A percentile compares a stretch with the other conserved stretches of the same genome.
phyloP scores from a whole-genome alignment of 2,329 filamentous ascomycete genomes.

The Microsporum ferrugineum region DNA sequence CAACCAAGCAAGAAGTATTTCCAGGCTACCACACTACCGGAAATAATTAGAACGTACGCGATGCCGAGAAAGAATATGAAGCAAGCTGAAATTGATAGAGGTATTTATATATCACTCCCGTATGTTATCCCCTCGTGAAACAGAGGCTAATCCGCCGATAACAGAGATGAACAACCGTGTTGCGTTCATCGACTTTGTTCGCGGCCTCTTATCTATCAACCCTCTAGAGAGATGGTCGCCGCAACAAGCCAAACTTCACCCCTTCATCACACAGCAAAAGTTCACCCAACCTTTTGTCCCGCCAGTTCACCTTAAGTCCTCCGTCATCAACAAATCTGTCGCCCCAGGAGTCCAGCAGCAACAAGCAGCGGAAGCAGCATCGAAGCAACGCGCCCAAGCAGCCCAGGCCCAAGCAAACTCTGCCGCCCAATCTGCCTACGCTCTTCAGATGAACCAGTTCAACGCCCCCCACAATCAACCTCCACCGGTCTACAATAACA shows the following conservation, averaged over 20 bases:
- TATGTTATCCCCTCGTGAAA: neutral
- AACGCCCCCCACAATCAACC: conserved; percentile 37
- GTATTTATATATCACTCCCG: conserved; percentile 40
- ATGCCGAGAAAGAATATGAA: conserved; percentile 99
- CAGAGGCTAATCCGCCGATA: conserved; percentile 14
- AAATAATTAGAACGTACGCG: conserved; percentile 94
- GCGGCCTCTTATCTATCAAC: conserved; percentile 85
- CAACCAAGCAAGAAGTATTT: conserved; percentile 99
- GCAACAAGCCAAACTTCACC: conserved; percentile 91
- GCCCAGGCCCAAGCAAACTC: conserved; percentile 45
- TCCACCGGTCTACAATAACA: conserved; percentile 57
- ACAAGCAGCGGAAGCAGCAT: conserved; percentile 84
- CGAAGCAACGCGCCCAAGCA: conserved; percentile 63
- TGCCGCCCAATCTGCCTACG: conserved; percentile 53
- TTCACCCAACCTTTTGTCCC: conserved; percentile 93
- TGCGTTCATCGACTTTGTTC: conserved; percentile 96
- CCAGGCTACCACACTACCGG: conserved; percentile 80
- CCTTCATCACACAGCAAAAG: conserved; percentile 97
- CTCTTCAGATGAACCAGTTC: conserved; percentile 49
- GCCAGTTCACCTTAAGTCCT: conserved; percentile 89
- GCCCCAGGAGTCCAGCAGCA: conserved; percentile 92
- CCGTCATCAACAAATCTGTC: conserved; percentile 71
- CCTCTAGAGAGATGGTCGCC: conserved; percentile 95
- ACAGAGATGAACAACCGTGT: conserved; percentile 96
- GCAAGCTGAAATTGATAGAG: conserved; percentile 86